Percentiles rank a stretch among this genome's conserved stretches.
Evolutionary conservation across 2,329 filamentous ascomycete species (phyloP).

Genomic region (Pseudopithomyces chartarum): DNA sequence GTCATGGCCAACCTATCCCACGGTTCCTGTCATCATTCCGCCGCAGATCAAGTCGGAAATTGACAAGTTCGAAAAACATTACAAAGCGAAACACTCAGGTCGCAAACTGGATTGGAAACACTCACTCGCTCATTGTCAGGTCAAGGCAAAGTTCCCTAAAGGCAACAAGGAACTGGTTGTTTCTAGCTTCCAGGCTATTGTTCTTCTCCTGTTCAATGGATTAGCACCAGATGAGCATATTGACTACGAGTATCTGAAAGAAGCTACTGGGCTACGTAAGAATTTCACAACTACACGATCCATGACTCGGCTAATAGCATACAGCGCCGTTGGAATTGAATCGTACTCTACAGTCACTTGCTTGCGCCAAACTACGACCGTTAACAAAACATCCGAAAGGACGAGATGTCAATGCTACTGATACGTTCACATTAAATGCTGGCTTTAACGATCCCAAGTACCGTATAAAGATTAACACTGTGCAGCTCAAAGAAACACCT

Average conservation of each 20-base stretch:
- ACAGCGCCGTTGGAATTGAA: constrained; percentile 75
- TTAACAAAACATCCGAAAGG: constrained; percentile 84
- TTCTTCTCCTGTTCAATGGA: constrained; percentile 88
- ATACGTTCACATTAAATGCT: constrained; percentile 84
- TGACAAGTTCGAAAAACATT: constrained; percentile 81
- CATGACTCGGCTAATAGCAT: constrained; percentile 14
- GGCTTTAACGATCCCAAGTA: constrained; percentile 80
- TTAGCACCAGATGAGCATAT: constrained; percentile 66
- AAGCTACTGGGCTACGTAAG: constrained; percentile 73
- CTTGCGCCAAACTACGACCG: constrained; percentile 86
- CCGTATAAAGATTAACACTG: constrained; percentile 97
- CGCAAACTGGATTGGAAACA: constrained; percentile 91
- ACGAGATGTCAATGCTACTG: constrained; percentile 75
- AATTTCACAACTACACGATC: background rate
- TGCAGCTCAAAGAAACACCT: constrained; percentile 94
- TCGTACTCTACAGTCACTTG: constrained; percentile 91
- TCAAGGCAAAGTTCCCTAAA: constrained; percentile 79
- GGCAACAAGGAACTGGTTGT: constrained; percentile 88
- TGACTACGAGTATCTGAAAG: constrained; percentile 75
- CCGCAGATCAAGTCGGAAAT: constrained; percentile 75
- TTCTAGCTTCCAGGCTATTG: constrained; percentile 88
- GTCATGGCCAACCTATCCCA: constrained; percentile 91
- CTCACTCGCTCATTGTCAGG: constrained; percentile 84
- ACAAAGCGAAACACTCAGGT: constrained; percentile 87
- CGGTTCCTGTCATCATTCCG: constrained; percentile 76